Base-by-base conservation (phyloP, 495 filamentous ascomycete species). In the Letharia columbiana region DNA sequence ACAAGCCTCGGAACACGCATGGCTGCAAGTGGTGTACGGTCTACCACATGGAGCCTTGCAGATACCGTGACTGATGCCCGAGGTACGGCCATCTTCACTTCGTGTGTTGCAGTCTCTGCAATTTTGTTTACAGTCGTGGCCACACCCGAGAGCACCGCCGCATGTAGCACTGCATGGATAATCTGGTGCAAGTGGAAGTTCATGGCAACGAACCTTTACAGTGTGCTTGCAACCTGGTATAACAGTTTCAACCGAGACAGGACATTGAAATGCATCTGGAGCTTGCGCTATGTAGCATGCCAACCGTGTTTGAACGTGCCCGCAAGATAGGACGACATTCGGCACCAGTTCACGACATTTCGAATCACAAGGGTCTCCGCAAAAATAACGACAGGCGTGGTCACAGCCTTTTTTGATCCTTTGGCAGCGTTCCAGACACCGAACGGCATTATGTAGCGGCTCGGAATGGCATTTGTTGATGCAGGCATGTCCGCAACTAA, bases 401-500 rank as follows among this genome's bases (percentile, higher is more conserved):
- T 76, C 70, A 64, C 90, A 92, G 12, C 81, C 78, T 45, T 73
- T 75, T 49, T 78, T 82, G 0, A 77, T 73, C n/a, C 86, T 75
- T 8, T 74, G 80, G 49, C 89, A 92, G 3, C 75, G 75, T 71
- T 90, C 81, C 28, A 81, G 73, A 68, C 90, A 94, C 28, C 73
- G 72, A 28, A 87, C 81, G 7, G 81, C 83, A 17, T 83, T 73
- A 69, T 93, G 90, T 13, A 92, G 75, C 2, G 78, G 40, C 7
- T 83, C 73, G 0, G 89, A 86, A 75, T 96, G 91, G 68, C 90
- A 93, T 70, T 82, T 85, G 41, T 81, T 82, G 31, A 75, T 71
- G 71, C 91, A 96, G 0, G 80, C 71, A 76, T 94, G 90, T 0
- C 91, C 91, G 69, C 91, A 93, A 0, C 62, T 41, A n/a, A 92